Percentiles rank a stretch among this genome's conserved stretches.
phyloP scores from a whole-genome alignment of 1,284 basidiomycete species.

The Irpex rosettiformis region DNA sequence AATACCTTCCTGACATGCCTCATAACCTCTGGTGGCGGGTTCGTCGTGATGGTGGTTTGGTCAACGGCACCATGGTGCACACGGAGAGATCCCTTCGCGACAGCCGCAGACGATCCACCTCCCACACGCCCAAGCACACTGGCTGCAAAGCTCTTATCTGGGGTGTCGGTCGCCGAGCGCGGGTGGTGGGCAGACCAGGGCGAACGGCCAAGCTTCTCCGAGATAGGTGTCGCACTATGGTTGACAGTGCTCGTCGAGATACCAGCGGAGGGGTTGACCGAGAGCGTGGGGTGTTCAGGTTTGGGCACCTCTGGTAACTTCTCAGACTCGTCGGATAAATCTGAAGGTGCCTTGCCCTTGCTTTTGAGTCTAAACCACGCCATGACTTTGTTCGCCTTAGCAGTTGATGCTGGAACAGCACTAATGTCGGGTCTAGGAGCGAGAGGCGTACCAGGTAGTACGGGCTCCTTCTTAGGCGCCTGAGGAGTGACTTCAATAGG shows the following conservation, averaged over 20 bases:
- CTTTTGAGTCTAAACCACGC: slow-evolving; percentile 76
- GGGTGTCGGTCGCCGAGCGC: slow-evolving; percentile 40
- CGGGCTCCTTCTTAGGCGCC: slow-evolving; percentile 19
- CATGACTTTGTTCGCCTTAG: slow-evolving; percentile 76
- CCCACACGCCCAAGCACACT: slow-evolving; percentile 31
- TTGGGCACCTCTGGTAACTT: slow-evolving; percentile 14
- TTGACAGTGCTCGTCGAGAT: slow-evolving; percentile 34
- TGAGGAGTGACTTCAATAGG: slow-evolving; percentile 8
- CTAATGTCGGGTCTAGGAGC: slow-evolving; percentile 22
- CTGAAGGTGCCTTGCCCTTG: slow-evolving; percentile 40
- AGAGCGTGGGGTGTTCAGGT: slow-evolving; percentile 7
- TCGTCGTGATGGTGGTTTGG: slow-evolving; percentile 85
- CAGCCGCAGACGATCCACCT: slow-evolving; percentile 18
- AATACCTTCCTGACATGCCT: slow-evolving; percentile 78
- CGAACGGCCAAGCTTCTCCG: slow-evolving; percentile 22
- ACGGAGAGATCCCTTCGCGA: slow-evolving; percentile 59
- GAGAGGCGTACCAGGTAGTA: slow-evolving; percentile 24
- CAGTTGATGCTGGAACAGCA: slow-evolving; percentile 61
- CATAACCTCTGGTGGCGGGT: slow-evolving; percentile 85
- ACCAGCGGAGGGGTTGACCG: slow-evolving; percentile 18
- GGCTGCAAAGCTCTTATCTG: slow-evolving; percentile 37
- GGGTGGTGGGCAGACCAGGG: slow-evolving; percentile 30
- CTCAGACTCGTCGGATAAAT: slow-evolving; percentile 30
- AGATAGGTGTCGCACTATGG: slow-evolving; percentile 27
- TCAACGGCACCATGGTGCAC: slow-evolving; percentile 94